Conservation (phyloP, 805 yeast species). For the Teunomyces lycoperdinae region DNA sequence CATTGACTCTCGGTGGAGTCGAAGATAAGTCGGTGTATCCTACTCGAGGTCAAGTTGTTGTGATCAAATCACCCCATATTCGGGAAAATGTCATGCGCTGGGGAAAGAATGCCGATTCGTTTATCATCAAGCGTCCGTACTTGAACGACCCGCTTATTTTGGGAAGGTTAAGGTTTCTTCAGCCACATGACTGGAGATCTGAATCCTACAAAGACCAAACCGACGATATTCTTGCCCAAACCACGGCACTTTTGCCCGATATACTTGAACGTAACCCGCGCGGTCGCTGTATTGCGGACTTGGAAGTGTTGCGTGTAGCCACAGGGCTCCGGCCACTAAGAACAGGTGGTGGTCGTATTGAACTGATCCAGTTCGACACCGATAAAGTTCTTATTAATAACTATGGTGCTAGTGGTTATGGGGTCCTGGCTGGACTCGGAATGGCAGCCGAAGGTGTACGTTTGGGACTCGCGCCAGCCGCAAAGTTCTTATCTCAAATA, state of each 20-base stretch:
- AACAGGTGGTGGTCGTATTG: conserved; percentile 73
- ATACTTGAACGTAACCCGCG: conserved; percentile 36
- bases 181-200: conserved; percentile 58
- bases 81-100: conserved; percentile 56
- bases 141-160: conserved; percentile 65
- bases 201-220: conserved; percentile 59
- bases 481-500: conserved; percentile 2
- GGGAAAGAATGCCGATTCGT: conserved; percentile 61
- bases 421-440: conserved; percentile 65
- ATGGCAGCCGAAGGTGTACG: conserved; percentile 51
- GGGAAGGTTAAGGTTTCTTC: conserved; percentile 77
- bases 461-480: conserved; percentile 1
- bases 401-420: conserved; percentile 69
- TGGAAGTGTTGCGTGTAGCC: conserved; percentile 59
- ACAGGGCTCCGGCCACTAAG: conserved; percentile 79
- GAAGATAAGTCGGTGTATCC: conserved; percentile 62
- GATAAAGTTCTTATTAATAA: conserved; percentile 52
- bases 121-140: conserved; percentile 68
- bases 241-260: conserved; percentile 50
- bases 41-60: conserved; percentile 77
- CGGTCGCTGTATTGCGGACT: conserved; percentile 32
- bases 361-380: conserved; percentile 40
- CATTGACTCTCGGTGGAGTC: conserved; percentile 62
- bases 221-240: conserved; percentile 58
- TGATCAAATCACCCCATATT: conserved; percentile 67